A percentile compares a stretch with the other conserved stretches of the same genome.
Evolutionary conservation across 345 rosid species (phyloP).

Genomic region (Euphorbia peplus): DNA sequence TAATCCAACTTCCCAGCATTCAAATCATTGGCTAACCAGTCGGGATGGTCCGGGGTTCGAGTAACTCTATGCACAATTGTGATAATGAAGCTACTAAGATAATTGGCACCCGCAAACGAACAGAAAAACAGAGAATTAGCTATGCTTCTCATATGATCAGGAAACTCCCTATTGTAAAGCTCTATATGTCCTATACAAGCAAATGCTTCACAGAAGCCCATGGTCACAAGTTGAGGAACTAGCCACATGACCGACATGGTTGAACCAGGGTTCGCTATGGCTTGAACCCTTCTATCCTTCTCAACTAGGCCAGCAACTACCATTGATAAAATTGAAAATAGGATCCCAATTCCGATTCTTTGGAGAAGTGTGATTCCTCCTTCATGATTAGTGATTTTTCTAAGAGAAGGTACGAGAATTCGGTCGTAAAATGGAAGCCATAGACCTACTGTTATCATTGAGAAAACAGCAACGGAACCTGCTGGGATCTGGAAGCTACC

Average conservation of each 20-base stretch:
- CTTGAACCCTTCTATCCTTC: conserved; percentile 27
- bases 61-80: conserved; percentile 21
- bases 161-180: conserved; percentile 42
- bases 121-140: conserved; percentile 28
- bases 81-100: conserved; percentile 20
- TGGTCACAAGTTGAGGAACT: conserved; percentile 30
- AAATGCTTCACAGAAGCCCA: conserved; percentile 36
- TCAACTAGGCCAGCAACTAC: conserved; percentile 26
- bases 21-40: conserved; percentile 30
- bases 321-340: conserved; percentile 23
- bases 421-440: conserved; percentile 27
- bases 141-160: conserved; percentile 37
- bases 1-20: conserved; percentile 35
- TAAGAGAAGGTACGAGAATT: conserved; percentile 12
- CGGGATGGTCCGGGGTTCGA: neutral
- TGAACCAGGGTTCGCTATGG: conserved; percentile 19
- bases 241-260: conserved; percentile 40
- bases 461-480: conserved; percentile 1
- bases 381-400: conserved; percentile 17
- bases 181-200: conserved; percentile 30
- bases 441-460: conserved; percentile 17
- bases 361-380: conserved; percentile 29
- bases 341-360: conserved; percentile 23
- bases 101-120: conserved; percentile 21
- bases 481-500: conserved; percentile 25